phyloP scores from a whole-genome alignment of 2,329 filamentous ascomycete species.

The Trichoderma cornu-damae region DNA sequence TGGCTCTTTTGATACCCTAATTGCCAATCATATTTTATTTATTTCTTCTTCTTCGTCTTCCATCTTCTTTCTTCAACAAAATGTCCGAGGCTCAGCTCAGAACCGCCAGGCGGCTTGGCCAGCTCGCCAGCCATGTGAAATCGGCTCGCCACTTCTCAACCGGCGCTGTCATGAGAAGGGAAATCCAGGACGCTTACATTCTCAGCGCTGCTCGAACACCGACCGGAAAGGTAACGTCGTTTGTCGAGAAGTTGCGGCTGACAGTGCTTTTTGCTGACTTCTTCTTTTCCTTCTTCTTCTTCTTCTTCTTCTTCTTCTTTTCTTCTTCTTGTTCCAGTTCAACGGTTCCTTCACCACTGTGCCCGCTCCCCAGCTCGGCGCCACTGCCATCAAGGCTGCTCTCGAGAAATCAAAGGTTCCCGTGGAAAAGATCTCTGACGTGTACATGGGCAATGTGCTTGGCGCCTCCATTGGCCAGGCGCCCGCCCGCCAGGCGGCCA shows the following conservation, averaged over 20 bases:
- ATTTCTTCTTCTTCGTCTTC: background rate
- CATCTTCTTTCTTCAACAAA: slow-evolving; percentile 10
- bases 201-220: slow-evolving; percentile 85
- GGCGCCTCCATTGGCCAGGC: slow-evolving; percentile 80
- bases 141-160: slow-evolving; percentile 45
- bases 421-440: slow-evolving; percentile 73
- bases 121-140: slow-evolving; percentile 38
- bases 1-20: slow-evolving; percentile 1
- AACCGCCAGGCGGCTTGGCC: slow-evolving; percentile 33
- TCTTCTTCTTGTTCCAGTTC: no score
- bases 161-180: slow-evolving; percentile 45
- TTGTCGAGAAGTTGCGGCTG: no score
- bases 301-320: no score
- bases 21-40: background rate
- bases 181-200: slow-evolving; percentile 90
- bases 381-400: slow-evolving; percentile 86
- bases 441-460: slow-evolving; percentile 97
- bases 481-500: slow-evolving; percentile 82
- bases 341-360: slow-evolving; percentile 85
- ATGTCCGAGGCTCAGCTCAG: slow-evolving; percentile 34
- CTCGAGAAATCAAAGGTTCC: slow-evolving; percentile 82
- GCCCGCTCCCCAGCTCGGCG: slow-evolving; percentile 80
- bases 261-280: background rate
- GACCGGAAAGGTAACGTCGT: slow-evolving; percentile 64
- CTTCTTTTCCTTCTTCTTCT: no score